Percentiles rank a stretch among this genome's conserved stretches.
Evolutionary conservation across 257 asterid species (phyloP).

Genomic region (Solanum chiquidenum): DNA sequence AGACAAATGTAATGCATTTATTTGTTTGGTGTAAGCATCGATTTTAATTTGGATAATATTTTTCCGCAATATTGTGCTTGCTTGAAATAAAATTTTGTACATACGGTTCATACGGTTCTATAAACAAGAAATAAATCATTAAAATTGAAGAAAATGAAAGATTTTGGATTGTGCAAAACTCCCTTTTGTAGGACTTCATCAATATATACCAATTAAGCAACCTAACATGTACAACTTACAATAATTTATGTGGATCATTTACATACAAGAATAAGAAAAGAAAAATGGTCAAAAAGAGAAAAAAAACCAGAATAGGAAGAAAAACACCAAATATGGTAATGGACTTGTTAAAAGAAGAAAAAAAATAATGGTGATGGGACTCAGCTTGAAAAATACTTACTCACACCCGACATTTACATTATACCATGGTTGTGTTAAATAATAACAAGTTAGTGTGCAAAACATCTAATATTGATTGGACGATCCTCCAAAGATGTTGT

Average conservation of each 20-base stretch:
- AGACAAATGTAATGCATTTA: background rate
- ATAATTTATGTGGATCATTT: background rate
- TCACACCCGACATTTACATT: background rate
- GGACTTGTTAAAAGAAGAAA: background rate
- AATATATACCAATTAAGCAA: background rate
- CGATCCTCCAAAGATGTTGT: background rate
- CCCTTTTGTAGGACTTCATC: background rate
- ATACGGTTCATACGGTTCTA: background rate
- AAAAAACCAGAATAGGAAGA: background rate
- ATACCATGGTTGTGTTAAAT: background rate
- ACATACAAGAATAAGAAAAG: background rate
- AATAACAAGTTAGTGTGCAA: background rate
- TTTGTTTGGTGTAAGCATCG: background rate
- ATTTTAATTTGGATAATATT: background rate
- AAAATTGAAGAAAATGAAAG: background rate
- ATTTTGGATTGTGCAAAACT: background rate
- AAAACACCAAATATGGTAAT: background rate
- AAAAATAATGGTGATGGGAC: background rate
- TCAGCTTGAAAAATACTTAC: background rate
- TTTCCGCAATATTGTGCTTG: background rate
- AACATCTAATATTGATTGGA: background rate
- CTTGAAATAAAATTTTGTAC: background rate
- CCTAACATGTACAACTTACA: background rate
- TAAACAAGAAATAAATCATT: background rate
- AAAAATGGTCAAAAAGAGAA: background rate